A percentile compares a stretch with the other conserved stretches of the same genome.
phyloP scores from a whole-genome alignment of 768 basidiomycete genomes.

The Termitomyces sp. region DNA sequence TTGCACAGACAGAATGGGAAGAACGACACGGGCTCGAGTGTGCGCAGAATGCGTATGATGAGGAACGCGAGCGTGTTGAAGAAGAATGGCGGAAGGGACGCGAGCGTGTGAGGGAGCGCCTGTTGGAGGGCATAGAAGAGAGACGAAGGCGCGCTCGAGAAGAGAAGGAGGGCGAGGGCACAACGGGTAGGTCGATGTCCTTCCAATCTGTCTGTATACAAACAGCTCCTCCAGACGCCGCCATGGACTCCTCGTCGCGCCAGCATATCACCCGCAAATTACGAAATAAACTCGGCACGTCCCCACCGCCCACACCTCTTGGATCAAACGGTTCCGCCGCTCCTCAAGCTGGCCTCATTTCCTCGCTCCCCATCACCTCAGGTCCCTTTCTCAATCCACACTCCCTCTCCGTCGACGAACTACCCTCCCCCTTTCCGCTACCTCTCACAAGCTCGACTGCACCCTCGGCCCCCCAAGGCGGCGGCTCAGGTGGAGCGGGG shows the following conservation, averaged over 20 bases:
- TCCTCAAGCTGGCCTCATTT: constrained; percentile 30
- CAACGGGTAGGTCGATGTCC: constrained; percentile 51
- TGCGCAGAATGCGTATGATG: constrained; percentile 68
- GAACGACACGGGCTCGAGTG: constrained; percentile 67
- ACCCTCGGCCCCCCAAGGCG: constrained; percentile 28
- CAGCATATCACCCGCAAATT: constrained; percentile 82
- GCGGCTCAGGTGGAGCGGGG: constrained; percentile 32
- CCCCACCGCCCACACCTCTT: constrained; percentile 74
- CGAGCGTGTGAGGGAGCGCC: constrained; percentile 69
- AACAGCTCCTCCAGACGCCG: constrained; percentile 47
- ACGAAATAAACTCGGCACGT: constrained; percentile 74
- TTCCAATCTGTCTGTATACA: constrained; percentile 2
- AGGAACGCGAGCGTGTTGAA: constrained; percentile 76
- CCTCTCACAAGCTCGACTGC: constrained; percentile 56
- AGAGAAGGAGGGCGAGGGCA: constrained; percentile 89
- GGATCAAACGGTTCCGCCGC: constrained; percentile 30
- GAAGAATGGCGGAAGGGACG: constrained; percentile 78
- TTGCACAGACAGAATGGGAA: constrained; percentile 62
- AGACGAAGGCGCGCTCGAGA: constrained; percentile 73
- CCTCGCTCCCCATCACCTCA: constrained; percentile 57
- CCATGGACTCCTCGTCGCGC: constrained; percentile 71
- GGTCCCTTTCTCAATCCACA: constrained; percentile 77
- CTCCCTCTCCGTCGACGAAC: constrained; percentile 81
- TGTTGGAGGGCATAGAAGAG: constrained; percentile 85
- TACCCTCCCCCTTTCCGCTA: constrained; percentile 82